Conservation (phyloP, 2,329 filamentous ascomycete species). For the Penicillium fuscoglaucum region DNA sequence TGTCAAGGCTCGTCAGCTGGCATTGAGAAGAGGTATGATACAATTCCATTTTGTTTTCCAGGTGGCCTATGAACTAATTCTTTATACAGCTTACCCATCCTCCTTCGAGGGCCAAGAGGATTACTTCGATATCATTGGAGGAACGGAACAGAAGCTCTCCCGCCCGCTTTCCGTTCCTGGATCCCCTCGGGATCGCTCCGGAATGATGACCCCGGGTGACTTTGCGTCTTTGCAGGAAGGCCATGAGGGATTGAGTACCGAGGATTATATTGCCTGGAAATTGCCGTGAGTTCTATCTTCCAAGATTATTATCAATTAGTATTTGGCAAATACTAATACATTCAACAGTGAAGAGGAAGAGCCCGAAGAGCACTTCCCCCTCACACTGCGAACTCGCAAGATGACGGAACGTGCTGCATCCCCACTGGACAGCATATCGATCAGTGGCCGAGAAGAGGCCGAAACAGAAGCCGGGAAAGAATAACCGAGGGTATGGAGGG, state of each 20-base stretch:
- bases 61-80: slow-evolving; percentile 15
- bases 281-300: slow-evolving; percentile 72
- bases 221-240: slow-evolving; percentile 96
- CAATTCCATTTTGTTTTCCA: background rate
- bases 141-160: slow-evolving; percentile 92
- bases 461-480: slow-evolving; percentile 2
- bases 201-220: slow-evolving; percentile 99
- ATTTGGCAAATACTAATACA: slow-evolving; percentile 10
- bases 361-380: slow-evolving; percentile 71
- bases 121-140: slow-evolving; percentile 86
- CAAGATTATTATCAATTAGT: background rate
- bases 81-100: slow-evolving; percentile 71
- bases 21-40: slow-evolving; percentile 66
- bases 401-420: slow-evolving; percentile 37
- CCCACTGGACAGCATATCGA: slow-evolving; percentile 37
- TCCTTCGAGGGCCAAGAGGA: slow-evolving; percentile 77
- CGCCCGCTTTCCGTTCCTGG: slow-evolving; percentile 91
- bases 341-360: slow-evolving; percentile 82
- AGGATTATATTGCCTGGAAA: slow-evolving; percentile 98
- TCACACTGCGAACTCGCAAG: slow-evolving; percentile 60
- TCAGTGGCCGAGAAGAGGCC: slow-evolving; percentile 28
- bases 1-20: slow-evolving; percentile 92
- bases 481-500: slow-evolving; percentile 2
- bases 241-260: slow-evolving; percentile 86
- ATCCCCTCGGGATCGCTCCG: slow-evolving; percentile 82